Evolutionary conservation across 345 rosid genomes (phyloP).

Genomic region (Brassica nigra): DNA sequence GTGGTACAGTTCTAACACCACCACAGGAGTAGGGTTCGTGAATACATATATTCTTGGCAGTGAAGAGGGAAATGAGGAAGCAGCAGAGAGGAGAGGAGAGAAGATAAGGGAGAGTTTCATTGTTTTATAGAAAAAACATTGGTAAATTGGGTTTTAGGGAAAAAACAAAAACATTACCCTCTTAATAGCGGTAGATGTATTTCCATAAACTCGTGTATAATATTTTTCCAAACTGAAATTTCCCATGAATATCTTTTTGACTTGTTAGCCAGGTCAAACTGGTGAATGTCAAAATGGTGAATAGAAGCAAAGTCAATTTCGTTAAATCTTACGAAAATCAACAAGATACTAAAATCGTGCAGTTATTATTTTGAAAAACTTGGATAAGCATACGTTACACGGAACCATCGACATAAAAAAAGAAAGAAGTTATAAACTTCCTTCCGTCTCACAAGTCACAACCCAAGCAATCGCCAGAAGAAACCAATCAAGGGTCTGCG

Average conservation of each 20-base stretch:
- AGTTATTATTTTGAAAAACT: background rate
- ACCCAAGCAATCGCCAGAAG: background rate
- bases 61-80: slow-evolving; percentile 20
- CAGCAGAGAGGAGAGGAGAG: slow-evolving; percentile 17
- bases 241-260: background rate
- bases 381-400: too few relatives aligned
- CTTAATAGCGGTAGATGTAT: background rate
- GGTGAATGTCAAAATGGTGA: too few relatives aligned
- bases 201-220: background rate
- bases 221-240: background rate
- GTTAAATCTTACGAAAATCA: background rate
- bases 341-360: background rate
- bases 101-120: background rate
- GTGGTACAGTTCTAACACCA: slow-evolving; percentile 36
- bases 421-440: background rate
- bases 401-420: background rate
- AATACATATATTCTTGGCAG: slow-evolving; percentile 17
- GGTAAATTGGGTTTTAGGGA: background rate
- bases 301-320: background rate
- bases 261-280: background rate
- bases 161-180: background rate
- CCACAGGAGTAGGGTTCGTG: slow-evolving; percentile 30
- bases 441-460: background rate
- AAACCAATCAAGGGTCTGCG: background rate
- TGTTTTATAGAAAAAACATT: background rate